Evolutionary conservation across 1,139 yeast genomes (phyloP).

Genomic region (Geotrichum citri-aurantii): DNA sequence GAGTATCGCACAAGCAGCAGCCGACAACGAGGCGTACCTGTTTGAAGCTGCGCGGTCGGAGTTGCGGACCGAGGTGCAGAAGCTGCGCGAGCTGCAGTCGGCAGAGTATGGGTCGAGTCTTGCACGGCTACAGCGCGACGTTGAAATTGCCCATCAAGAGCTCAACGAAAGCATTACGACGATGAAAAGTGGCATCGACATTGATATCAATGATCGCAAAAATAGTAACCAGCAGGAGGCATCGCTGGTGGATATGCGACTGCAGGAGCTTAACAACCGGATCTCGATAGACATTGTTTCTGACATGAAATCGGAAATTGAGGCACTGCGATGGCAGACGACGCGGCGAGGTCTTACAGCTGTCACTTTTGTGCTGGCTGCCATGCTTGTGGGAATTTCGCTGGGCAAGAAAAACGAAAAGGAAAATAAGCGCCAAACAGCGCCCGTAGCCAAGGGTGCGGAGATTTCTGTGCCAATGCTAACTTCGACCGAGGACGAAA

Average conservation of each 20-base stretch:
- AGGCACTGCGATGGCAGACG: conserved; percentile 86
- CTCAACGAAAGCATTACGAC: conserved; percentile 64
- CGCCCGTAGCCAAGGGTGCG: conserved; percentile 27
- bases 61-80: conserved; percentile 68
- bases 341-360: conserved; percentile 80
- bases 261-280: conserved; percentile 81
- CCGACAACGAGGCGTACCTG: conserved; percentile 79
- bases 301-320: conserved; percentile 80
- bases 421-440: conserved; percentile 32
- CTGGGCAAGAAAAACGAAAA: conserved; percentile 36
- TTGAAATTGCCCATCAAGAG: conserved; percentile 70
- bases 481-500: conserved; percentile 28
- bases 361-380: conserved; percentile 45
- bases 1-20: conserved; percentile 60
- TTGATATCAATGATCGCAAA: conserved; percentile 80
- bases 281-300: conserved; percentile 79
- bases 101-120: conserved; percentile 63
- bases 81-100: conserved; percentile 65
- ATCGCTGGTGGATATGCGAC: conserved; percentile 58
- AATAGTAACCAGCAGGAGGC: conserved; percentile 78
- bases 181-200: conserved; percentile 67
- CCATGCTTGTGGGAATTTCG: conserved; percentile 47
- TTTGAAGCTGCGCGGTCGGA: conserved; percentile 94
- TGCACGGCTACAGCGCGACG: conserved; percentile 63
- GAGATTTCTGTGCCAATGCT: conserved; percentile 32